Evolutionary conservation across 306 rosid species (phyloP).

Genomic region (Lathyrus aphaca): DNA sequence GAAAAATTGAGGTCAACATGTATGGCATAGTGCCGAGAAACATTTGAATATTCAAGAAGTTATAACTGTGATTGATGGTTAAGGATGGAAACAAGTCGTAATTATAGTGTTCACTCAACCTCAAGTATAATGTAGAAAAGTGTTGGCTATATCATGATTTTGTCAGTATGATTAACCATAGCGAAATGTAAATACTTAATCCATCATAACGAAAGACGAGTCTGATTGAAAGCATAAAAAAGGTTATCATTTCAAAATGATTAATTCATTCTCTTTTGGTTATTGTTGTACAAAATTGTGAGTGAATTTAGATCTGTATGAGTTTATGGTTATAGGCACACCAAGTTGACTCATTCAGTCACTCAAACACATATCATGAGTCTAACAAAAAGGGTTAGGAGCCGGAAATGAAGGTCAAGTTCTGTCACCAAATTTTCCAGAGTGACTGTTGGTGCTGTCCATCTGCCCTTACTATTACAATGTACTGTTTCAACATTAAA

Average conservation of each 20-base stretch:
- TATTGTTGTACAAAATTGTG: neutral
- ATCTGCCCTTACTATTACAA: too few relatives aligned
- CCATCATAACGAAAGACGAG: conserved; percentile 16
- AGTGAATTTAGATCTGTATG: neutral
- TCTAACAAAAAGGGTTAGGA: neutral
- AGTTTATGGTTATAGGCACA: neutral
- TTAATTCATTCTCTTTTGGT: neutral
- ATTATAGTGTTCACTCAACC: neutral
- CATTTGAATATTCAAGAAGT: conserved; percentile 19
- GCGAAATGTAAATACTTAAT: conserved; percentile 16
- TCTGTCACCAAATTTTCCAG: too few relatives aligned
- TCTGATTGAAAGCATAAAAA: conserved; percentile 18
- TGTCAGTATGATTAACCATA: neutral
- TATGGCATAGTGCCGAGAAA: conserved; percentile 19
- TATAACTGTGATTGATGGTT: neutral
- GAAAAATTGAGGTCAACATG: conserved; percentile 13
- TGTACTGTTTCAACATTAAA: too few relatives aligned
- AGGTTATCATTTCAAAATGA: conserved; percentile 9
- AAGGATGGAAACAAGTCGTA: neutral
- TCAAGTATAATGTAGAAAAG: conserved; percentile 3
- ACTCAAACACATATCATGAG: neutral
- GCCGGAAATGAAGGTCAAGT: conserved; percentile 8
- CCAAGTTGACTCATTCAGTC: neutral
- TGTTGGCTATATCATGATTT: conserved; percentile 14
- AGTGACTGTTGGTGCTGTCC: too few relatives aligned